Base-by-base conservation (phyloP, 1,139 yeast genomes). In the Sugiyamaella pinicola region DNA sequence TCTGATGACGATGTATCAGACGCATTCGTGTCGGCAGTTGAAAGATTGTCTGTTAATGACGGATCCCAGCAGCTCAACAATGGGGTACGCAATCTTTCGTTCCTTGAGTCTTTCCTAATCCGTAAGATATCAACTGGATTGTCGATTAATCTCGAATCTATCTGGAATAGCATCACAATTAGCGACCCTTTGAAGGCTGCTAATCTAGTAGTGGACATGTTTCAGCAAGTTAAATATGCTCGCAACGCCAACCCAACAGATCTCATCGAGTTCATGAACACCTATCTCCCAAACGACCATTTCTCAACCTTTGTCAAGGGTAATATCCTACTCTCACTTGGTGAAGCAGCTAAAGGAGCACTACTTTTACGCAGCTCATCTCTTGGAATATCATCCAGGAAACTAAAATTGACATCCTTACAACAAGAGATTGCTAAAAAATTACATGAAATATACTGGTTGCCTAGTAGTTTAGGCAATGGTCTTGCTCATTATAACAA, bases 231-330 rank as follows among this genome's bases (percentile, higher is more conserved):
- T 2, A 39, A 31, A 31, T 26, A 40, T 24, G 8, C 40, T 17
- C 19, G 13, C 4, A 12, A 13, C 2, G 31, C 15, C 7, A 40
- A 47, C 17, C 17, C 9, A 29, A 24, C 33, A 3, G 43, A 37
- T 10, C 22, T 46, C 13, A 40, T 28, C 7, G 54, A 54, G 13
- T 55, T 49, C 40, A 33, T 53, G 22, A 55, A 47, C 38, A 55
- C 47, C 9, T 65, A 61, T 49, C 48, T 62, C 9, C 55, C 55
- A 5, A 49, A 47, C 5, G 64, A 61, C 39, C 48, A 52, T 31
- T 52, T 63, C 6, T 49, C 64, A 2, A 52, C 60, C 2, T 64
- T 66, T 52, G 52, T 65, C 22, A 55, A 55, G 40, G 69, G 65
- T 2, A 54, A 56, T 26, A 52, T 61, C 10, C 54, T 53, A 7